Conservation (phyloP, 2,329 filamentous ascomycete species). For the Fusarium sp. region DNA sequence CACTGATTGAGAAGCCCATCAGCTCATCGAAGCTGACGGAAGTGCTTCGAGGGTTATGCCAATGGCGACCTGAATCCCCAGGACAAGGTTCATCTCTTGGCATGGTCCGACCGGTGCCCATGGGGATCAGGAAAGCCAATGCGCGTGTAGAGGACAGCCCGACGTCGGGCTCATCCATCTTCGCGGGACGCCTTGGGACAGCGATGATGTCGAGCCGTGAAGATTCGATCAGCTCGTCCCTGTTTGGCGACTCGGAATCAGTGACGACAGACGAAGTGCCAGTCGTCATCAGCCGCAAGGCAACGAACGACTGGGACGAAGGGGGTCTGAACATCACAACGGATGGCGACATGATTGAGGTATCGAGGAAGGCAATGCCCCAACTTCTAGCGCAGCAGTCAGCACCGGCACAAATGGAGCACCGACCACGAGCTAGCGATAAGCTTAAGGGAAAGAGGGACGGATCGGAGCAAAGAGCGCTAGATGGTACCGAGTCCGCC, state of each 20-base stretch:
- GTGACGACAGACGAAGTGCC: constrained; percentile 82
- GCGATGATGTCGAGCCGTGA: constrained; percentile 86
- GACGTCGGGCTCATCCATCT: constrained; percentile 80
- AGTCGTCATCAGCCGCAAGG: constrained; percentile 78
- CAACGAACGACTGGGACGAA: constrained; percentile 82
- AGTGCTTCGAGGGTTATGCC: constrained; percentile 86
- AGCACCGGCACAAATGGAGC: constrained; percentile 72
- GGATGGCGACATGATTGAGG: constrained; percentile 56
- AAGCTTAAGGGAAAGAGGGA: constrained; percentile 80
- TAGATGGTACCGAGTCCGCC: constrained; percentile 85
- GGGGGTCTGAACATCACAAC: constrained; percentile 80
- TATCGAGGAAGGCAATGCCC: constrained; percentile 59
- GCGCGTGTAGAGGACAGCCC: constrained; percentile 81
- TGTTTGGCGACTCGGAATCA: constrained; percentile 88
- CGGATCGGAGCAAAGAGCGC: constrained; percentile 76
- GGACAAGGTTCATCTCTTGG: constrained; percentile 57
- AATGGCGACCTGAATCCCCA: constrained; percentile 85
- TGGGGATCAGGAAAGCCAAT: constrained; percentile 74
- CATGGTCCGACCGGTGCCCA: constrained; percentile 70
- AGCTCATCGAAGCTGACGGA: constrained; percentile 92
- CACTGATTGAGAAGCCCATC: constrained; percentile 95
- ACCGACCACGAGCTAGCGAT: constrained; percentile 73
- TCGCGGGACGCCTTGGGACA: constrained; percentile 76
- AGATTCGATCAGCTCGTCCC: constrained; percentile 88
- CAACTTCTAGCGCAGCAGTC: constrained; percentile 71